These are phyloP conservation scores for Chimonanthus salicifolius DNA, from an alignment of 164 flowering plant species.

Conservation along the genomic window DNA sequence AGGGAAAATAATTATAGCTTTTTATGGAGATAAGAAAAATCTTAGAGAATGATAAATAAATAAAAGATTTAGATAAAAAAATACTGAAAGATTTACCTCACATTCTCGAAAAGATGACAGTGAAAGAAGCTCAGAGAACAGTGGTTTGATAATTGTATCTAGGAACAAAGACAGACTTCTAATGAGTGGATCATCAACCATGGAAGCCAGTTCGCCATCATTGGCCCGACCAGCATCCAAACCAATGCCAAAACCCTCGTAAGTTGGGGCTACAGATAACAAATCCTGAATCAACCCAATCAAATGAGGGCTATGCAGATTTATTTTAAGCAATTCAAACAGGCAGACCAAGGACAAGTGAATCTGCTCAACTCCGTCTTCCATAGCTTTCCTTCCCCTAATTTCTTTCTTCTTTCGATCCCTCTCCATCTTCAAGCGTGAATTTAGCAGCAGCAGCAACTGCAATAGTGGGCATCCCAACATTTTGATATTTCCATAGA, in stretches of 20 bases:
- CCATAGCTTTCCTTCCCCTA: constrained; percentile 38
- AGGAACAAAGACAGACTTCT: constrained; percentile 39
- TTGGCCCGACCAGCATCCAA: constrained; percentile 14
- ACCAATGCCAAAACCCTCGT: constrained; percentile 12
- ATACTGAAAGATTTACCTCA: constrained; percentile 41
- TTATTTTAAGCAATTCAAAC: constrained; percentile 44
- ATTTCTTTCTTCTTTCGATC: constrained; percentile 37
- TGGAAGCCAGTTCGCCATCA: constrained; percentile 25
- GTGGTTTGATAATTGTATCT: constrained; percentile 42
- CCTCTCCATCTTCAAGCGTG: constrained; percentile 18
- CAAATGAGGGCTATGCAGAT: constrained; percentile 20
- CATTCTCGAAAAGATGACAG: constrained; percentile 38
- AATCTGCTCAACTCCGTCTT: constrained; percentile 42
- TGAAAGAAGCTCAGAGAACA: constrained; percentile 53
- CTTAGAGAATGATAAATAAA: too few species aligned
- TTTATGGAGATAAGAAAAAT: too few species aligned
- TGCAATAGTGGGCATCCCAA: constrained; percentile 59
- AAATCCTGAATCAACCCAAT: constrained; percentile 45
- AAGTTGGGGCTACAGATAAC: constrained; percentile 27
- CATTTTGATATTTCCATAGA: constrained; percentile 58
- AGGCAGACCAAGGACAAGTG: constrained; percentile 52
- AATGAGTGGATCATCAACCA: constrained; percentile 30
- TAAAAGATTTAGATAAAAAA: too few species aligned
- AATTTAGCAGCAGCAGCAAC: constrained; percentile 46
- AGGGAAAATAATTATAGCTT: too few species aligned